A percentile compares a stretch with the other conserved stretches of the same genome.
phyloP scores from a whole-genome alignment of 2,329 filamentous ascomycete species.

The Penicillium sp. region DNA sequence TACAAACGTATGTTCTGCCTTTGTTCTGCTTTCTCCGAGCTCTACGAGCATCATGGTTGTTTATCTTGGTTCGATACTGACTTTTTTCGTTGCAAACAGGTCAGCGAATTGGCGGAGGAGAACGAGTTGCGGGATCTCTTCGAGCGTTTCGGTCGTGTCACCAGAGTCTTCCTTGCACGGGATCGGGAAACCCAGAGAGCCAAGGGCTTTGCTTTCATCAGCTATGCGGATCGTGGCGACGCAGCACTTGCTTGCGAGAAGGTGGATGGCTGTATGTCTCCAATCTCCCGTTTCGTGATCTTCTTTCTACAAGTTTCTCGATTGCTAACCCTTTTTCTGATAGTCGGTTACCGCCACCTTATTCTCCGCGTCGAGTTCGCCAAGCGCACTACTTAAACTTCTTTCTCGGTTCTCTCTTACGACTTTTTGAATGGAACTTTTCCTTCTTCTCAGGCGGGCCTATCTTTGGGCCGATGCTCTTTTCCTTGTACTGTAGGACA shows the following conservation, averaged over 20 bases:
- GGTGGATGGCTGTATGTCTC: conserved; percentile 81
- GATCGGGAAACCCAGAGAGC: conserved; percentile 93
- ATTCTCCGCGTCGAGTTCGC: conserved; percentile 55
- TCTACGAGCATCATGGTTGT: background rate
- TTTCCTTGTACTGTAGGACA: conserved; percentile 39
- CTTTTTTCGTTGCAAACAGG: conserved; percentile 50
- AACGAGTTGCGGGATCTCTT: conserved; percentile 95
- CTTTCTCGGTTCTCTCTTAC: conserved; percentile 28
- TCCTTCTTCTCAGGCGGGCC: conserved; percentile 33
- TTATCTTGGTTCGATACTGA: conserved; percentile 9
- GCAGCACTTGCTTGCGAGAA: conserved; percentile 91
- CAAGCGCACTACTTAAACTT: conserved; percentile 45
- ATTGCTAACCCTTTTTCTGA: conserved; percentile 24
- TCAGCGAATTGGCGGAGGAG: conserved; percentile 97
- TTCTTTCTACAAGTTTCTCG: background rate
- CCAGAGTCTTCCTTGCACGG: conserved; percentile 95
- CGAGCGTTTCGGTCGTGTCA: conserved; percentile 94
- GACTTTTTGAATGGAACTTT: conserved; percentile 30
- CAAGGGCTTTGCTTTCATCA: conserved; percentile 99
- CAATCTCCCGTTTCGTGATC: background rate
- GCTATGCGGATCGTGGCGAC: conserved; percentile 84
- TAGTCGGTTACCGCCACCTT: conserved; percentile 53
- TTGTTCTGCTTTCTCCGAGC: background rate
- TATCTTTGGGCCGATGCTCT: conserved; percentile 29
- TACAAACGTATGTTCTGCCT: conserved; percentile 74